phyloP scores from a whole-genome alignment of 192 early-diverging fungal species.

The Podila minutissima region DNA sequence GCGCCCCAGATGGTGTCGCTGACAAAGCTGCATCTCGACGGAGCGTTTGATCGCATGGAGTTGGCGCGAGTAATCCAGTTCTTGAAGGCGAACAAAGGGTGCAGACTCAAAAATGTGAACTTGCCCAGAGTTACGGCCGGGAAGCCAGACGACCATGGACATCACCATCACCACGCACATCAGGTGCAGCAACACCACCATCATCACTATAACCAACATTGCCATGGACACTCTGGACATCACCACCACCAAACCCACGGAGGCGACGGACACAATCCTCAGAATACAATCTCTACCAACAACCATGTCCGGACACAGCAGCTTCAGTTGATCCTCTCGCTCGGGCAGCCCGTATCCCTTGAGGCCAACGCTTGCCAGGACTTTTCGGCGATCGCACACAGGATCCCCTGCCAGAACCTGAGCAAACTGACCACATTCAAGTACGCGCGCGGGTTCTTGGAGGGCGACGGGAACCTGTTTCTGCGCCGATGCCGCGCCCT shows the following conservation, averaged over 20 bases:
- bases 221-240: background rate
- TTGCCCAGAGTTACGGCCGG: background rate
- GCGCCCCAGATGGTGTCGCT: background rate
- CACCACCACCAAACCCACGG: background rate
- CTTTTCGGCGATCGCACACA: conserved; percentile 1
- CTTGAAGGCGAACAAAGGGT: background rate
- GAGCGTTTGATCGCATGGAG: background rate
- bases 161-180: background rate
- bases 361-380: conserved; percentile 10
- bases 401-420: conserved; percentile 6
- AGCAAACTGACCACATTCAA: conserved; percentile 5
- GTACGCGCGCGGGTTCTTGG: conserved; percentile 10
- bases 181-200: background rate
- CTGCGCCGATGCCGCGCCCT: conserved; percentile 12
- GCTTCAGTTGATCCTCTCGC: conserved; percentile 2
- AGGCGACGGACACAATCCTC: background rate
- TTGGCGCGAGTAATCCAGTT: background rate
- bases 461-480: conserved; percentile 9
- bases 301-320: background rate
- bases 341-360: background rate
- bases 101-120: background rate
- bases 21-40: background rate
- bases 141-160: background rate
- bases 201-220: background rate
- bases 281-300: background rate